Percentiles rank a stretch among this genome's conserved stretches.
Evolutionary conservation across 176 grass and related monocot species (phyloP).

Genomic region (Zea mays): Zm-B73-REFERENCE-NAM-5.0 NC_050102.1:146423501-146424000

Average conservation of each 20-base stretch:
- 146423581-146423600: conserved; percentile 41
- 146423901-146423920: conserved; percentile 24
- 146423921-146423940: conserved; percentile 24
- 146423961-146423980: conserved; percentile 94
- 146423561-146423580: conserved; percentile 39
- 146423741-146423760: conserved; percentile 26
- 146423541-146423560: too few species aligned
- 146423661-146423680: conserved; percentile 72
- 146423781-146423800: conserved; percentile 30
- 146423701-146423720: conserved; percentile 94
- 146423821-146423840: conserved; percentile 88
- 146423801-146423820: conserved; percentile 51
- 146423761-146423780: conserved; percentile 25
- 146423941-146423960: conserved; percentile 87
- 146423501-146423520: too few species aligned
- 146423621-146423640: conserved; percentile 64
- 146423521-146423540: too few species aligned
- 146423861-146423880: conserved; percentile 83
- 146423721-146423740: conserved; percentile 82
- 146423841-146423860: conserved; percentile 79
- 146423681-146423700: conserved; percentile 98
- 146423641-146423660: conserved; percentile 68
- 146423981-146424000: conserved; percentile 68
- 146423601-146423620: conserved; percentile 72
- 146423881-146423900: conserved; percentile 58